Conservation (phyloP, 2,329 filamentous ascomycete genomes). For the Didymella lethalis region DNA sequence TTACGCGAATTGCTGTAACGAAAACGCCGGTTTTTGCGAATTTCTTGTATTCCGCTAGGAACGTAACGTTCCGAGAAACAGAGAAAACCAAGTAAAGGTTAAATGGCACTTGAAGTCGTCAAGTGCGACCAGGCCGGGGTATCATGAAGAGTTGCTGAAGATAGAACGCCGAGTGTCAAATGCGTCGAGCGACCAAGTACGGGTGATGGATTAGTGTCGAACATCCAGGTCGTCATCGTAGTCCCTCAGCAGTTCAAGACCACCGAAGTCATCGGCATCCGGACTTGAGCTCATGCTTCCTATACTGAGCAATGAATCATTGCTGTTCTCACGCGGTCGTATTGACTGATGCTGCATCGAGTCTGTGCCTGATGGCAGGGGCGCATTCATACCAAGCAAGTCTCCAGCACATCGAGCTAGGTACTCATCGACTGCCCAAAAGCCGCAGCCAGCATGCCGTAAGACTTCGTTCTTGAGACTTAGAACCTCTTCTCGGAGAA, state of each 20-base stretch:
- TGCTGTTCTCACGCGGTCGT: conserved; percentile 24
- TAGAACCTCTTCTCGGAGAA: conserved; percentile 48
- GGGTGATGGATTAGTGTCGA: background rate
- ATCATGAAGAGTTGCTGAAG: conserved; percentile 13
- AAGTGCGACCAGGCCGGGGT: conserved; percentile 9
- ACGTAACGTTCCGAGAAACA: background rate
- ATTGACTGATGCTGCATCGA: conserved; percentile 10
- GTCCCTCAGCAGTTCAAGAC: conserved; percentile 45
- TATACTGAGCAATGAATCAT: conserved; percentile 25
- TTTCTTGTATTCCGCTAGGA: background rate
- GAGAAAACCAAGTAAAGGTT: background rate
- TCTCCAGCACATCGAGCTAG: conserved; percentile 48
- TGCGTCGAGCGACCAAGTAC: background rate
- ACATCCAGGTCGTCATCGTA: conserved; percentile 32
- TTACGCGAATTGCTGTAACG: background rate
- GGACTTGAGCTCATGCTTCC: conserved; percentile 20
- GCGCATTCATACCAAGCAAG: conserved; percentile 40
- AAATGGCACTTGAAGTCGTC: background rate
- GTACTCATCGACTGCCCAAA: conserved; percentile 51
- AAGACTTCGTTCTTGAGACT: conserved; percentile 50
- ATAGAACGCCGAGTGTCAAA: conserved; percentile 8
- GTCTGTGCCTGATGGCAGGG: conserved; percentile 7
- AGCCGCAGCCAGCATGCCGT: conserved; percentile 48
- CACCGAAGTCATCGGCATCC: conserved; percentile 35
- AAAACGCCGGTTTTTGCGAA: background rate